A percentile compares a stretch with the other conserved stretches of the same genome.
These are phyloP conservation scores for Zygosaccharomyces bailii DNA, from an alignment of 805 yeast genomes.

Conservation along the genomic window DNA sequence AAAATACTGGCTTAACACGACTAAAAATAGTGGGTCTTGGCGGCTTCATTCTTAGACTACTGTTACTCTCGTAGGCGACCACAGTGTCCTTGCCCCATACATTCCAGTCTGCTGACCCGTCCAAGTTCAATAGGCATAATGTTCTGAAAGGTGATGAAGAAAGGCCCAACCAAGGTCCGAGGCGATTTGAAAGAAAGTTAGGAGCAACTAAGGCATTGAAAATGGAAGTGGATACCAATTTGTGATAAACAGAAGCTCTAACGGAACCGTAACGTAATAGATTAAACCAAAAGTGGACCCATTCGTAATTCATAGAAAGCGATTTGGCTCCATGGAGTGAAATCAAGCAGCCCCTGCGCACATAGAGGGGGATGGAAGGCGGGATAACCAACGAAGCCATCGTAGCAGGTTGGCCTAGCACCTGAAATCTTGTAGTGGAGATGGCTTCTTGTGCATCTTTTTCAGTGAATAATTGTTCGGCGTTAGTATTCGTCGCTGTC, in stretches of 20 bases:
- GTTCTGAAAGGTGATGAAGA: constrained; percentile 22
- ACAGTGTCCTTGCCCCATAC: constrained; percentile 30
- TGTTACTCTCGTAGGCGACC: constrained; percentile 31
- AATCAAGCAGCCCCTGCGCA: constrained; percentile 30
- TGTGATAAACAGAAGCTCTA: constrained; percentile 23
- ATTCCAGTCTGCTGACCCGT: constrained; percentile 34
- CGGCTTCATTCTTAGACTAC: constrained; percentile 24
- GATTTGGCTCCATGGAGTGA: constrained; percentile 23
- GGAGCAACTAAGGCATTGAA: constrained; percentile 29
- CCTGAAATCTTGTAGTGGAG: constrained; percentile 17
- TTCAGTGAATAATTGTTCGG: constrained; percentile 18
- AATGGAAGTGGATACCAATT: constrained; percentile 15
- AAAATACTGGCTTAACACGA: constrained; percentile 13
- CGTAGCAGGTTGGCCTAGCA: constrained; percentile 28
- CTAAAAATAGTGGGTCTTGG: constrained; percentile 11
- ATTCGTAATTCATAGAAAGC: constrained; percentile 23
- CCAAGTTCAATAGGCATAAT: constrained; percentile 19
- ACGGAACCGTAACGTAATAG: constrained; percentile 20
- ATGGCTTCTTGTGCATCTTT: constrained; percentile 10
- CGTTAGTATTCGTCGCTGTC: constrained; percentile 17
- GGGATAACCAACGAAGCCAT: constrained; percentile 25
- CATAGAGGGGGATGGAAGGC: constrained; percentile 22
- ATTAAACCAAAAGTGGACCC: constrained; percentile 25
- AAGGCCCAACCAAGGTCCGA: constrained; percentile 19
- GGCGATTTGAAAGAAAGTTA: constrained; percentile 19